Percentiles rank a stretch among this genome's conserved stretches.
Evolutionary conservation across 176 grass and related monocot genomes (phyloP).

Genomic region (Canna indica): DNA sequence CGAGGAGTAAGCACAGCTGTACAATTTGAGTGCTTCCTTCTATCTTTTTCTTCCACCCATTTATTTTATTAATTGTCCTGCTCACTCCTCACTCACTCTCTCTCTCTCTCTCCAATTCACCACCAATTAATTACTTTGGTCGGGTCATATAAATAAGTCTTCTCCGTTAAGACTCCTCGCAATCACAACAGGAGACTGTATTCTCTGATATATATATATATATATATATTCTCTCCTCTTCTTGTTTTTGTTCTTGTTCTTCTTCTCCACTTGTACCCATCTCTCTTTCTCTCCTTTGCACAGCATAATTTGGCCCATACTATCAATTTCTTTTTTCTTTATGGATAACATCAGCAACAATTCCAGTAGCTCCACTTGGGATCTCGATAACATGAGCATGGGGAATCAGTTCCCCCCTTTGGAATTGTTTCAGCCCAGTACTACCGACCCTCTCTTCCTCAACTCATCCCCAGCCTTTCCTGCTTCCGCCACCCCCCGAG

Average conservation of each 20-base stretch:
- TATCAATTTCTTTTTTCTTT: not conserved
- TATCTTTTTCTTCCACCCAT: no score
- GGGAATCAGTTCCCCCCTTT: not conserved
- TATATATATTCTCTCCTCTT: no score
- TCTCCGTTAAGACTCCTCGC: no score
- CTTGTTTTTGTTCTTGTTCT: not conserved
- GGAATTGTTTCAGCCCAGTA: not conserved
- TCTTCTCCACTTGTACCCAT: not conserved
- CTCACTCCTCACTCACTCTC: no score
- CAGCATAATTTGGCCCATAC: not conserved
- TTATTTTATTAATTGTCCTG: no score
- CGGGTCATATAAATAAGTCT: no score
- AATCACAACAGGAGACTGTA: no score
- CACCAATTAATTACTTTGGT: no score
- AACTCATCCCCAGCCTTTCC: not conserved
- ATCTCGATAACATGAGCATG: not conserved
- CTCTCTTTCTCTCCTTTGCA: not conserved
- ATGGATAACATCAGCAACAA: conserved; percentile 4
- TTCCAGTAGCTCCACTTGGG: not conserved
- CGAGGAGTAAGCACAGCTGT: no score
- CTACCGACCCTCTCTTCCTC: not conserved
- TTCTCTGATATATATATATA: not conserved
- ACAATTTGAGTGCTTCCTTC: no score
- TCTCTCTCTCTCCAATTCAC: no score
- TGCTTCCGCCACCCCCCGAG: not conserved